Conservation (phyloP, 192 early-diverging fungal species). For the Rhizophlyctis rosea region DNA sequence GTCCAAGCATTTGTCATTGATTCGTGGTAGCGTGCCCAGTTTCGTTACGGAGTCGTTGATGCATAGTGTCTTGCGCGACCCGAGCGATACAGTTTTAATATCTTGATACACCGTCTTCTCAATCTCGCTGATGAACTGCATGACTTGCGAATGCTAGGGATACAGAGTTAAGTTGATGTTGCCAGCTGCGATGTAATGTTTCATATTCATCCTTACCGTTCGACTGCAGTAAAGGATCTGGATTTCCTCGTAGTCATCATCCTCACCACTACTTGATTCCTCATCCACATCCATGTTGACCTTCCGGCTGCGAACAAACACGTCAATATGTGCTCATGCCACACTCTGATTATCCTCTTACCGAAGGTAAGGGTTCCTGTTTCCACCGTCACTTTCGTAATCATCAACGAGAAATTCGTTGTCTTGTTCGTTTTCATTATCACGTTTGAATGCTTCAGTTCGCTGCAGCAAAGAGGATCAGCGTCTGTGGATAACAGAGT, state of each 20-base stretch:
- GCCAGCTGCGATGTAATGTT: neutral
- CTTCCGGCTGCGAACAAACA: neutral
- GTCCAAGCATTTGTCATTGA: conserved; percentile 86
- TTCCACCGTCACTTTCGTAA: conserved; percentile 20
- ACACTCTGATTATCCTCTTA: neutral
- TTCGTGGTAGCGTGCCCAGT: conserved; percentile 39
- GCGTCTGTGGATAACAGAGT: neutral
- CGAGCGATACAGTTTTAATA: conserved; percentile 66
- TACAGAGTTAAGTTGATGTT: neutral
- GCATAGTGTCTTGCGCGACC: conserved; percentile 80
- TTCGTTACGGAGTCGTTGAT: conserved; percentile 68
- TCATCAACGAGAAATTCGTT: conserved; percentile 21
- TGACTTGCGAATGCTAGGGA: conserved; percentile 80
- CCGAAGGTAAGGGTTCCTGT: neutral
- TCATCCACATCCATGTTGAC: neutral
- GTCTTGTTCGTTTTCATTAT: conserved; percentile 10
- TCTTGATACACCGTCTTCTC: conserved; percentile 72
- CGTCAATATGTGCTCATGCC: neutral
- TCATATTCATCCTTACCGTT: conserved; percentile 42
- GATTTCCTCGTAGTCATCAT: conserved; percentile 54
- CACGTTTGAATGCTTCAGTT: too few species aligned
- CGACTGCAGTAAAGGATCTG: conserved; percentile 41
- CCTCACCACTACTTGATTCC: conserved; percentile 17
- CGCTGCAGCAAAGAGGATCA: neutral
- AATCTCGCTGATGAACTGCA: conserved; percentile 84